Evolutionary conservation across 208 protist species (phyloP).

Genomic region (Leptomonas pyrrhocoris): DNA sequence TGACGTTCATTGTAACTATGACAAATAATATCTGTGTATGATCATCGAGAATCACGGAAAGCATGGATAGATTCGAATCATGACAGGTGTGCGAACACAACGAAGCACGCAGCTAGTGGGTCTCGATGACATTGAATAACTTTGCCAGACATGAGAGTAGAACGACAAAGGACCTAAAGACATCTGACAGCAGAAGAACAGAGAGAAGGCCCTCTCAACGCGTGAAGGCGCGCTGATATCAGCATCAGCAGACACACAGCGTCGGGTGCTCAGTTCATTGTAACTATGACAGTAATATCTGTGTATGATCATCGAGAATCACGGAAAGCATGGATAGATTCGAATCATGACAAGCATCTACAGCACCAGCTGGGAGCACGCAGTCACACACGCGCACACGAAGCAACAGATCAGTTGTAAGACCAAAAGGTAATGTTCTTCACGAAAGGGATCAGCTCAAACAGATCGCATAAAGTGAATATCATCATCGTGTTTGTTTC

Average conservation of each 20-base stretch:
- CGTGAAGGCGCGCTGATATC: too few species aligned
- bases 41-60: conserved; percentile 37
- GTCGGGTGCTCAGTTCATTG: too few species aligned
- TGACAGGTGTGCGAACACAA: too few species aligned
- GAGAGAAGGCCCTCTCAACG: conserved; percentile 1
- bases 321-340: conserved; percentile 37
- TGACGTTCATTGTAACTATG: conserved; percentile 35
- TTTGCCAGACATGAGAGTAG: conserved; percentile 10
- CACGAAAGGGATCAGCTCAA: conserved; percentile 30
- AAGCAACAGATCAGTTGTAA: conserved; percentile 14
- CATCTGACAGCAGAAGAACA: conserved; percentile 1
- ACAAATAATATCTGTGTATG: conserved; percentile 32
- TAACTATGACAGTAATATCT: conserved; percentile 40
- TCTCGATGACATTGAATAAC: conserved; percentile 27
- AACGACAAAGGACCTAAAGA: conserved; percentile 19
- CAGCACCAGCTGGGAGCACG: not conserved
- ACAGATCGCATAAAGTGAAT: conserved; percentile 34
- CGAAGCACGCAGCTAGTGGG: too few species aligned
- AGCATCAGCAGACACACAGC: too few species aligned
- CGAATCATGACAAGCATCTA: conserved; percentile 22
- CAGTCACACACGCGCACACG: conserved; percentile 8
- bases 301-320: conserved; percentile 32
- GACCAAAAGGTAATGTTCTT: conserved; percentile 19
- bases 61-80: conserved; percentile 37
- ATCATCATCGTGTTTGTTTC: conserved; percentile 7